Evolutionary conservation across 768 basidiomycete genomes (phyloP).

Genomic region (Chalciporus piperatus): DNA sequence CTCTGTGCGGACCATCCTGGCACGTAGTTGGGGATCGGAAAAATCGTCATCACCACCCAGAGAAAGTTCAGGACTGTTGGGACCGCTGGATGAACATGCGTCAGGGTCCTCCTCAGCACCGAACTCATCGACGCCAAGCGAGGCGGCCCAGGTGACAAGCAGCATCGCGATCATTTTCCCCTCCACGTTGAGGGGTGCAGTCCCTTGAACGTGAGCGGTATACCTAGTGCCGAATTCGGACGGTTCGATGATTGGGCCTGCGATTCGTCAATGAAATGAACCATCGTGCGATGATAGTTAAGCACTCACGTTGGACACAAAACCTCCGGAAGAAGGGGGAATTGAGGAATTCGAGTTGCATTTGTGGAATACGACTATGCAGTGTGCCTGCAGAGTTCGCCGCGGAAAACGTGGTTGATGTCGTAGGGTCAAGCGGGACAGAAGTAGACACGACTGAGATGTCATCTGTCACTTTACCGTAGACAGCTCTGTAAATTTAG

Average conservation of each 20-base stretch:
- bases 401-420: constrained; percentile 6
- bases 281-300: constrained; percentile 1
- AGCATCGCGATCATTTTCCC: constrained; percentile 76
- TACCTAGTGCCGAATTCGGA: constrained; percentile 77
- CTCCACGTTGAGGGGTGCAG: constrained; percentile 61
- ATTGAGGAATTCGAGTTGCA: constrained; percentile 75
- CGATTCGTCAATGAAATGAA: constrained; percentile 7
- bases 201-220: constrained; percentile 59
- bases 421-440: constrained; percentile 24
- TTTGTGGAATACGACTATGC: constrained; percentile 60
- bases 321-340: constrained; percentile 87
- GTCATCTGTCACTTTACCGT: constrained; percentile 61
- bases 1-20: constrained; percentile 55
- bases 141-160: constrained; percentile 85
- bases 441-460: constrained; percentile 22
- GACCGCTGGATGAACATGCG: neutral
- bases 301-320: constrained; percentile 70
- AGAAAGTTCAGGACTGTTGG: constrained; percentile 6
- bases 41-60: constrained; percentile 28
- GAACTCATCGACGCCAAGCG: constrained; percentile 81
- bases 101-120: constrained; percentile 49
- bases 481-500: constrained; percentile 56
- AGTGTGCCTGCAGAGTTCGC: neutral
- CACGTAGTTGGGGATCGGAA: constrained; percentile 37
- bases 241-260: constrained; percentile 86